Percentiles rank a stretch among this genome's conserved stretches.
Evolutionary conservation across 768 basidiomycete genomes (phyloP).

Genomic region (Pleurotus cornucopiae): DNA sequence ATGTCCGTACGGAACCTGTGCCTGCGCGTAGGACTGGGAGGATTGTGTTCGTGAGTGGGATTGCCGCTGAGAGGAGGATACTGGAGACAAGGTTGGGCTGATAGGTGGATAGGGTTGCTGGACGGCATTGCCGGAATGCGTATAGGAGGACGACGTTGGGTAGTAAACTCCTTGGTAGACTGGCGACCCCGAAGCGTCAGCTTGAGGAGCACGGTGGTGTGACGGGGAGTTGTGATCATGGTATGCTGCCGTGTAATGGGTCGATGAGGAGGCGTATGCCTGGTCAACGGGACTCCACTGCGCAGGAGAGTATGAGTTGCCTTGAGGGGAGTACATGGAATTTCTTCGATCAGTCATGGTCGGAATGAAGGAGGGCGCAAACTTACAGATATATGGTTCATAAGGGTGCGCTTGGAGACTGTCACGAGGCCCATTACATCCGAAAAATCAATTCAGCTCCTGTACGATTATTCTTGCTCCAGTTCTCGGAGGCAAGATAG

Average conservation of each 20-base stretch:
- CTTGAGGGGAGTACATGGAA: constrained; percentile 20
- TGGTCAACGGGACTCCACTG: constrained; percentile 31
- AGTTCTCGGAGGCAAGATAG: constrained; percentile 7
- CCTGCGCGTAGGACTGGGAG: constrained; percentile 34
- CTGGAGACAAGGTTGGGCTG: constrained; percentile 23
- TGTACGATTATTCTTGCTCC: constrained; percentile 6
- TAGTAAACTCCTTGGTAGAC: constrained; percentile 19
- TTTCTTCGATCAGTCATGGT: constrained; percentile 13
- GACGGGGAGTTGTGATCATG: constrained; percentile 5
- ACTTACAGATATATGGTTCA: constrained; percentile 9
- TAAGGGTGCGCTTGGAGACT: constrained; percentile 9
- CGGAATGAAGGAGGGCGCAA: neutral
- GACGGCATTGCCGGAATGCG: constrained; percentile 6
- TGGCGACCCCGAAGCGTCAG: constrained; percentile 8
- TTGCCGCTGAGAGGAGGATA: constrained; percentile 28
- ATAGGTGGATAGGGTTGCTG: constrained; percentile 18
- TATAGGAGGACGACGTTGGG: constrained; percentile 8
- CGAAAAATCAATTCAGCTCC: constrained; percentile 9
- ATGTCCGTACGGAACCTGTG: constrained; percentile 14
- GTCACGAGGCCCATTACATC: constrained; percentile 11
- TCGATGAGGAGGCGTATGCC: constrained; percentile 15
- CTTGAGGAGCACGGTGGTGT: constrained; percentile 3
- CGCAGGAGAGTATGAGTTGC: constrained; percentile 22
- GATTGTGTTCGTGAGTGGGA: constrained; percentile 28
- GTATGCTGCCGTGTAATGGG: constrained; percentile 13